Percentiles rank a stretch among this genome's conserved stretches.
phyloP scores from a whole-genome alignment of 768 basidiomycete species.

The Lentinula edodes region DNA sequence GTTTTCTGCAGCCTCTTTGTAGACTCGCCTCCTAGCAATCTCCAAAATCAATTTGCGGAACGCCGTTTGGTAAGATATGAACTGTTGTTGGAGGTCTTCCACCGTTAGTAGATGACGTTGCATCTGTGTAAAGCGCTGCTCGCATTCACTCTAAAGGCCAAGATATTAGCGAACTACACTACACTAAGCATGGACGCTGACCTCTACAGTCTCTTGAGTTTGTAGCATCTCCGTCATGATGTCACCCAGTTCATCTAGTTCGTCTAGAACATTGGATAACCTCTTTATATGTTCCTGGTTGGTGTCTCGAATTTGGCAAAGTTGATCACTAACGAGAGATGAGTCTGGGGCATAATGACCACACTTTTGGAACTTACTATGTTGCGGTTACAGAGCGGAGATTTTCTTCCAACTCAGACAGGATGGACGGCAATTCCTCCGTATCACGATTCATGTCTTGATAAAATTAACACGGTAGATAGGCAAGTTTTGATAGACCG shows the following conservation, averaged over 20 bases:
- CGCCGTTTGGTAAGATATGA: constrained; percentile 63
- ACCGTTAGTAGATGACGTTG: constrained; percentile 59
- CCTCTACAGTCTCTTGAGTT: constrained; percentile 66
- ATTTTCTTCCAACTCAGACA: constrained; percentile 64
- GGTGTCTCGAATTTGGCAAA: constrained; percentile 35
- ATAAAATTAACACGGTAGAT: not conserved
- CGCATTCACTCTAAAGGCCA: constrained; percentile 38
- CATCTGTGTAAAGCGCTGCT: constrained; percentile 48
- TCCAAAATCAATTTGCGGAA: constrained; percentile 73
- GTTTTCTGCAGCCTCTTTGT: constrained; percentile 59
- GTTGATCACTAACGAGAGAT: constrained; percentile 37
- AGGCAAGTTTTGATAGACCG: constrained; percentile 4
- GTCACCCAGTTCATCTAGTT: constrained; percentile 72
- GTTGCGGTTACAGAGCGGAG: constrained; percentile 45
- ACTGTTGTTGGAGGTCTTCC: constrained; percentile 60
- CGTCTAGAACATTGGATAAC: constrained; percentile 46
- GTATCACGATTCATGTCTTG: constrained; percentile 82
- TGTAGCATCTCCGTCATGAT: constrained; percentile 77
- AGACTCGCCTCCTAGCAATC: constrained; percentile 61
- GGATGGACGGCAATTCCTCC: constrained; percentile 68
- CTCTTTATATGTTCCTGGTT: constrained; percentile 44
- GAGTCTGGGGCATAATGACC: not conserved
- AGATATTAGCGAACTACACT: not conserved
- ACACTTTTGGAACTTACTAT: constrained; percentile 39
- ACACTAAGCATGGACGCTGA: constrained; percentile 18